Base-by-base conservation (phyloP, 495 filamentous ascomycete genomes). In the Polyplosphaeria fusca region DNA sequence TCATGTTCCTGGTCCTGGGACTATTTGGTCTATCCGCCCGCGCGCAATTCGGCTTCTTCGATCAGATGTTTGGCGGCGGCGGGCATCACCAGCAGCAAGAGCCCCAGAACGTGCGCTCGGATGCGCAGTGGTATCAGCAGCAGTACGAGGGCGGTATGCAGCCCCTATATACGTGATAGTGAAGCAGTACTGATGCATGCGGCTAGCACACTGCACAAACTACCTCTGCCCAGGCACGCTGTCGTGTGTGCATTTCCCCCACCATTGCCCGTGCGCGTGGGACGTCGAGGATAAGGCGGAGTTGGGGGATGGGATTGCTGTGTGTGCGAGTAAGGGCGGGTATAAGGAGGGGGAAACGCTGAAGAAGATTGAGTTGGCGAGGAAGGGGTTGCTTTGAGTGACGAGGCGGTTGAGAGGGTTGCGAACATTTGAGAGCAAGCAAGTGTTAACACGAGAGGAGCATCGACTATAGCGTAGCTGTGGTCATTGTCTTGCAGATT, bases 141-240 rank as follows among this genome's bases (percentile, higher is more conserved):
- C 79, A 83, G 45, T 93, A 91, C 73, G 77, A 82, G 38, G 70
- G 66, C 45, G 77, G 86, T 87, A 70, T 51, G 73, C 63, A 5
- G 19, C 53, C 19, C 22, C 28, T 7, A 35, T 7, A 9, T n/a
- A 7, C 30, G 30, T 9, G 30, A 35, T 35, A 35, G n/a, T 35
- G 30, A n/a, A 9, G 30, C n/a, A 9, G 30, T 35, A n/a, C 30
- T 35, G 30, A 35, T n/a, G 7, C 9, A n/a, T 35, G n/a, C 7
- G 9, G 9, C 9, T 55, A 87, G 82, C 86, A 7, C 83, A 81
- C 67, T 96, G 91, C 75, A 80, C 85, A 55, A 88, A 90, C 64
- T 96, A 95, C 68, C 82, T 95, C n/a, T 96, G 91, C 67, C 91
- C 91, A 0, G 86, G 82, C 47, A 96, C 89, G 3, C 80, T 96